These are phyloP conservation scores for Mucor ambiguus DNA, from an alignment of 371 early-diverging fungal genomes.

Conservation along the genomic window DNA sequence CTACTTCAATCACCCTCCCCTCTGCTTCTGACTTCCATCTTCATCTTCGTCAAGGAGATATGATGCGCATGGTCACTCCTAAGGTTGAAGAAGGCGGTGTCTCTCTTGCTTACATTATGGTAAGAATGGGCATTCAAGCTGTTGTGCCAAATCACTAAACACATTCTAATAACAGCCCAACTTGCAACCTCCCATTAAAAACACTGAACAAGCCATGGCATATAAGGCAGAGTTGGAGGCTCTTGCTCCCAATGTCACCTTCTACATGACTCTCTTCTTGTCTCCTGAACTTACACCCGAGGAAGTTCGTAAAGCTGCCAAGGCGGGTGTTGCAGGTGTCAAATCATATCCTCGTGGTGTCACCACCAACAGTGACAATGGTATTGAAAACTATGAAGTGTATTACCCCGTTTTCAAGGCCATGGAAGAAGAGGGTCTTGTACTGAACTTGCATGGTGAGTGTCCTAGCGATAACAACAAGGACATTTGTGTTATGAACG, in stretches of 20 bases:
- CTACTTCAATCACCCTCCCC: conserved; percentile 57
- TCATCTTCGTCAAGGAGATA: conserved; percentile 91
- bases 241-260: conserved; percentile 85
- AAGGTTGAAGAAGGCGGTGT: conserved; percentile 83
- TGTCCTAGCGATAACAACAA: conserved; percentile 84
- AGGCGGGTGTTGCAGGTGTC: conserved; percentile 90
- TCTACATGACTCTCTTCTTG: conserved; percentile 94
- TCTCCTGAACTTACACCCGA: conserved; percentile 86
- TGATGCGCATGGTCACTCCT: conserved; percentile 91
- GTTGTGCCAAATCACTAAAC: not conserved
- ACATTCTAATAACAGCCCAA: conserved; percentile 73
- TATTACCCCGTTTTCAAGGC: conserved; percentile 94
- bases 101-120: conserved; percentile 93
- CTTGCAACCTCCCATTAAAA: conserved; percentile 88
- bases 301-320: conserved; percentile 86
- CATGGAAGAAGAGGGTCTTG: conserved; percentile 94
- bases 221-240: conserved; percentile 82
- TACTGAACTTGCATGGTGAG: conserved; percentile 96
- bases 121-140: conserved; percentile 29
- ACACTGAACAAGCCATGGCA: conserved; percentile 81
- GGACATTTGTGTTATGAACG: conserved; percentile 93
- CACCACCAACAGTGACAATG: conserved; percentile 95
- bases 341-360: conserved; percentile 98
- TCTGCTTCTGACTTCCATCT: conserved; percentile 91
- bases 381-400: conserved; percentile 86